Evolutionary conservation across 2,329 filamentous ascomycete genomes (phyloP), one percentile per base, ranked within the genome.

Genomic region (Calycina herbarum): DNA sequence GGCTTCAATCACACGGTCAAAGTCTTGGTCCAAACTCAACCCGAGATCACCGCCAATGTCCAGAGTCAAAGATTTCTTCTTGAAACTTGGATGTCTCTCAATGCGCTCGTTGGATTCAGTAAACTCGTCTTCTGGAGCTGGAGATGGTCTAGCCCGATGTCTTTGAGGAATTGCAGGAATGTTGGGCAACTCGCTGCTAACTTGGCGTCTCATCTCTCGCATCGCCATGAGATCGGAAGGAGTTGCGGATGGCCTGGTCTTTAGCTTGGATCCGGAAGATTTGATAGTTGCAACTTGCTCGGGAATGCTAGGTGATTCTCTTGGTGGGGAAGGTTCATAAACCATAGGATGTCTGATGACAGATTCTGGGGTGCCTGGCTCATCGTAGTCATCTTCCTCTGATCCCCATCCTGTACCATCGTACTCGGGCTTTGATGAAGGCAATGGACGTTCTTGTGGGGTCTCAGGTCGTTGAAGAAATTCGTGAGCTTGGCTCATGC

Each of bases 1-100:
- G 77, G 89, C 86, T 81, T 97, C 93, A 73, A 98, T 96, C 64
- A 98, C 92, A 67, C 94, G 87, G 74, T 98, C 93, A 78, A 98
- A 97, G 77, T 97, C 95, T 73, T 91, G 87, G 74, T 96, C 93
- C 57, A 98, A 85, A 69, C 93, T 94, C 69, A 96, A 88, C 67
- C 92, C 92, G 64, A 95, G 84, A 74, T 94, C 93, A 58, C 86
- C 82, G 59, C 82, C 81, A 69, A 93, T 88, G 74, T 91, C 88
- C 70, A 96, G 81, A 7, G 93, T 92, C 69, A 97, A 85, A 73
- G 95, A 94, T 60, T 93, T 86, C 73, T 92, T 90, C 78, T 93
- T 90, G 72, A 93, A 87, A 78, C 90, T 93, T 57, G 88, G 85
- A 70, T 90, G 85, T 59, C 91, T 85, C 59, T 72, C 73, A 57